Percentiles rank a stretch among this genome's conserved stretches.
phyloP scores from a whole-genome alignment of 768 basidiomycete species.

The Crassisporium funariophilum region DNA sequence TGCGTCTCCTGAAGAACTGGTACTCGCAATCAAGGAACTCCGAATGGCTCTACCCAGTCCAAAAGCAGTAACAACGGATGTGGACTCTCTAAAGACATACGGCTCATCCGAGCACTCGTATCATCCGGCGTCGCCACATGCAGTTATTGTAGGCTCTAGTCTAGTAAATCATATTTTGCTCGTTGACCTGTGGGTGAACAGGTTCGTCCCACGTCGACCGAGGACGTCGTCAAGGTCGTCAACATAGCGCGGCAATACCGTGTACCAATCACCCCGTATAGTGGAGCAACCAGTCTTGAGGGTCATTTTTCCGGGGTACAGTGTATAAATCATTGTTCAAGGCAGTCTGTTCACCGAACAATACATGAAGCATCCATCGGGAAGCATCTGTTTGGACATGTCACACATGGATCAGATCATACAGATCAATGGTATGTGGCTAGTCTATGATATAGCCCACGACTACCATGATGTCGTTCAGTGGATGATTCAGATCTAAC shows the following conservation, averaged over 20 bases:
- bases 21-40: conserved; percentile 57
- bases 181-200: conserved; percentile 28
- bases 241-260: conserved; percentile 72
- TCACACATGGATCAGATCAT: conserved; percentile 83
- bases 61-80: conserved; percentile 53
- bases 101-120: conserved; percentile 75
- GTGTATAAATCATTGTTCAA: conserved; percentile 18
- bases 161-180: background rate
- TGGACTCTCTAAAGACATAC: conserved; percentile 50
- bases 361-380: conserved; percentile 42
- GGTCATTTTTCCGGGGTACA: conserved; percentile 79
- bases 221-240: conserved; percentile 82
- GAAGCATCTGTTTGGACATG: conserved; percentile 84
- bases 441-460: background rate
- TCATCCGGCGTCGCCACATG: conserved; percentile 59
- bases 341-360: conserved; percentile 1
- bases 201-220: conserved; percentile 67
- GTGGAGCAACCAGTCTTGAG: conserved; percentile 86
- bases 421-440: conserved; percentile 61
- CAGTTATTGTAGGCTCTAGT: conserved; percentile 42
- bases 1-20: conserved; percentile 48
- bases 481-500: conserved; percentile 74
- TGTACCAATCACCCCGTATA: conserved; percentile 79
- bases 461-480: conserved; percentile 24
- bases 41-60: conserved; percentile 44